These are phyloP conservation scores for Xerocomus alliaceus DNA, from an alignment of 1,284 basidiomycete species.

Conservation along the genomic window DNA sequence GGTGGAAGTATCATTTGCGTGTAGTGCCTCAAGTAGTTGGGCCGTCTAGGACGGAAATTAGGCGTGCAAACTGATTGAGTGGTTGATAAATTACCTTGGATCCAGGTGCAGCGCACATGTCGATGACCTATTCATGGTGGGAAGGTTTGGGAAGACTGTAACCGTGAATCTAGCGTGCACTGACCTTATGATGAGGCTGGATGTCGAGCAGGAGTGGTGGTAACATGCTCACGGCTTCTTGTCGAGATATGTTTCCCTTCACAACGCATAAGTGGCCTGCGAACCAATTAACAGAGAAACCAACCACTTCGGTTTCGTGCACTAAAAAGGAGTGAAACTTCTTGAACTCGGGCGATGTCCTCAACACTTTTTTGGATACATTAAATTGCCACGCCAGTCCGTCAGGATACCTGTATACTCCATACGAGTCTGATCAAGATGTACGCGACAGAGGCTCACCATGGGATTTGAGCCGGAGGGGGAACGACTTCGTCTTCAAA, in stretches of 20 bases:
- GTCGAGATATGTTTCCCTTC: conserved; percentile 93
- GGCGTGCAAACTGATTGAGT: neutral
- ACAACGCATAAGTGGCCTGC: conserved; percentile 1
- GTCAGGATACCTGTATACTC: conserved; percentile 80
- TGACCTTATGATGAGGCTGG: conserved; percentile 85
- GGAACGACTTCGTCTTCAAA: conserved; percentile 81
- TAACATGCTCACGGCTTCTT: conserved; percentile 99
- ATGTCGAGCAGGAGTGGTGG: conserved; percentile 95
- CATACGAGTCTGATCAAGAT: neutral
- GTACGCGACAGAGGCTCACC: conserved; percentile 55
- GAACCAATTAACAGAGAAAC: conserved; percentile 36
- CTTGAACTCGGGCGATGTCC: conserved; percentile 94
- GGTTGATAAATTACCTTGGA: conserved; percentile 77
- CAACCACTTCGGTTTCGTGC: conserved; percentile 94
- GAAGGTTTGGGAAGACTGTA: neutral
- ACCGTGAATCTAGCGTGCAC: conserved; percentile 21
- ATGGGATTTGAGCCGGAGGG: conserved; percentile 86
- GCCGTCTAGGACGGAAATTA: conserved; percentile 63
- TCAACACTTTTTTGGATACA: conserved; percentile 87
- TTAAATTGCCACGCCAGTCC: conserved; percentile 96
- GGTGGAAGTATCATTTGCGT: conserved; percentile 68
- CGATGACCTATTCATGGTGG: conserved; percentile 71
- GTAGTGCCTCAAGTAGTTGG: conserved; percentile 89
- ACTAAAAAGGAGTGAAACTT: conserved; percentile 97
- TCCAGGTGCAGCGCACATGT: conserved; percentile 99